Evolutionary conservation across 768 basidiomycete genomes (phyloP).

Genomic region (Rhizopogon vinicolor): DNA sequence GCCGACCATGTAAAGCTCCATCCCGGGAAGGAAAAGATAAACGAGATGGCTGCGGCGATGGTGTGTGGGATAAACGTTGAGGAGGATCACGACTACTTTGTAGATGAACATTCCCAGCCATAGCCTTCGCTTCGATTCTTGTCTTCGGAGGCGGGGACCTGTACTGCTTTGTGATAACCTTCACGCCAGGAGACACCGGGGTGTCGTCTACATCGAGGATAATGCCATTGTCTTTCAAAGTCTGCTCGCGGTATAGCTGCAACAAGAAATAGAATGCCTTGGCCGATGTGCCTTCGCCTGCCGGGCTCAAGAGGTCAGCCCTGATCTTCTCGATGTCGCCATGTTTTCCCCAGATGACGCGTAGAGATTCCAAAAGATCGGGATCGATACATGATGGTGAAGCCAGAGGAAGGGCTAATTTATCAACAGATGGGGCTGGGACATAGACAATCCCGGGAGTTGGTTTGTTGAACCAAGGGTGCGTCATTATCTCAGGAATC

Average conservation of each 20-base stretch:
- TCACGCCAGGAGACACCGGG: conserved; percentile 15
- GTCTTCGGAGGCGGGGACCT: conserved; percentile 34
- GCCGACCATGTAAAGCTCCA: conserved; percentile 32
- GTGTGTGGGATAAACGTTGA: conserved; percentile 22
- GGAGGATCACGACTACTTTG: conserved; percentile 23
- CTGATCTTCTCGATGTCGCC: conserved; percentile 55
- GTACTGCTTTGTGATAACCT: conserved; percentile 37
- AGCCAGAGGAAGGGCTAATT: conserved; percentile 65
- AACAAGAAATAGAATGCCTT: conserved; percentile 91
- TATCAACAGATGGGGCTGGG: conserved; percentile 56
- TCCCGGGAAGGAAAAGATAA: conserved; percentile 7
- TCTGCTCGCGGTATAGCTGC: conserved; percentile 66
- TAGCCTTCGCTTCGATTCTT: conserved; percentile 11
- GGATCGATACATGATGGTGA: conserved; percentile 69
- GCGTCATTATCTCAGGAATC: conserved; percentile 82
- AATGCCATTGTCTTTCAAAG: conserved; percentile 50
- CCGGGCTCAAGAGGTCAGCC: conserved; percentile 63
- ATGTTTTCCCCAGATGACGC: conserved; percentile 80
- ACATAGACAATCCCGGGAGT: conserved; percentile 46
- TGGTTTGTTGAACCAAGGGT: conserved; percentile 73
- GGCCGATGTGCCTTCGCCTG: conserved; percentile 66
- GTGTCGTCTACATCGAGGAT: conserved; percentile 30
- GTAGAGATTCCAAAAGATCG: conserved; percentile 73
- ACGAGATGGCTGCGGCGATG: conserved; percentile 19
- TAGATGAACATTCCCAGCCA: conserved; percentile 10